These are phyloP conservation scores for Rhizoclosmatium globosum DNA, from an alignment of 192 early-diverging fungal species.

Conservation along the genomic window DNA sequence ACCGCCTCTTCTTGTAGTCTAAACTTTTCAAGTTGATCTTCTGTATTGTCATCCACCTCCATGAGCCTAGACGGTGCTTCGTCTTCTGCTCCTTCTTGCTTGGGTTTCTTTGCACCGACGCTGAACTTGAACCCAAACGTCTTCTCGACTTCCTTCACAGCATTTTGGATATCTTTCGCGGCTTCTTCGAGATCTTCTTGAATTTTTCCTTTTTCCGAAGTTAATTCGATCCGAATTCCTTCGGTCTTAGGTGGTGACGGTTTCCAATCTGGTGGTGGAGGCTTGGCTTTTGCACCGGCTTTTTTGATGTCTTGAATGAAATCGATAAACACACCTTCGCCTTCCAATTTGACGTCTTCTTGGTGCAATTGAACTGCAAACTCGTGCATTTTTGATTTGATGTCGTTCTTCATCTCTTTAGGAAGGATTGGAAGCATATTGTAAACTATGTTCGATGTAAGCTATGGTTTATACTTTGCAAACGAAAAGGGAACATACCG, in stretches of 20 bases:
- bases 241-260: too few species aligned
- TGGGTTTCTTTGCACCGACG: not conserved
- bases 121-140: not conserved
- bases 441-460: not conserved
- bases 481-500: not conserved
- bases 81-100: not conserved
- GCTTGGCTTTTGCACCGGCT: conserved; percentile 12
- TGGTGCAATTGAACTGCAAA: conserved; percentile 7
- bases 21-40: not conserved
- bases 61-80: not conserved
- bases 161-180: not conserved
- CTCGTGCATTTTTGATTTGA: conserved; percentile 8
- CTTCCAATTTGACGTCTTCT: conserved; percentile 16
- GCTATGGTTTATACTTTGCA: too few species aligned
- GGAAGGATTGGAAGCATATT: conserved; percentile 9
- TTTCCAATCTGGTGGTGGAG: not conserved
- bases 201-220: not conserved
- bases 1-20: conserved; percentile 4
- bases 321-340: conserved; percentile 10
- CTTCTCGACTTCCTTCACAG: not conserved
- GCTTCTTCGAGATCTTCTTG: not conserved
- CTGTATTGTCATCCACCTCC: not conserved
- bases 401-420: not conserved
- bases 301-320: conserved; percentile 13
- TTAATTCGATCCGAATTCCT: too few species aligned